Evolutionary conservation across 2,329 filamentous ascomycete species (phyloP), one percentile per base, ranked within the genome.

Genomic region (Bipolaris zeicola): DNA sequence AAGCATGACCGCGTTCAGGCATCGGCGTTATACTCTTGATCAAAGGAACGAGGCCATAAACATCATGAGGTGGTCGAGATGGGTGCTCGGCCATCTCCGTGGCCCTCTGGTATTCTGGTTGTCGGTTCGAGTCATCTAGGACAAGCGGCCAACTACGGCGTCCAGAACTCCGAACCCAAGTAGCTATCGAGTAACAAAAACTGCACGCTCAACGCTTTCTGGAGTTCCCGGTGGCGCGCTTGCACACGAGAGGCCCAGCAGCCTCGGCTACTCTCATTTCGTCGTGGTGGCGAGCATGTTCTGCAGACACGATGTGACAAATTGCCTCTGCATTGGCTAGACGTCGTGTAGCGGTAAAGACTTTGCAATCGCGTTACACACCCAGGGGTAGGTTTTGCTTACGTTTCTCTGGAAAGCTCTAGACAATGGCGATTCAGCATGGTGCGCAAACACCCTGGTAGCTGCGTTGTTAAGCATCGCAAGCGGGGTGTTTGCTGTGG

Each of bases 101-200:
- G 28, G 34, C 36, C 36, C 45, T 38, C n/a, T 45, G 28, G 33
- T 38, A 38, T 38, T 26, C 18, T 49, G 42, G 50, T 48, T 22
- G 49, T 41, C 39, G 46, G 22, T 44, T 11, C 8, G 31, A 42
- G 26, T 51, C 41, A 51, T 56, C 28, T 14, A 45, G 42, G 26
- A 56, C 51, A 52, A 61, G 60, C 52, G 62, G 62, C 55, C 47
- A 53, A 61, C 44, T 50, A 46, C 52, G 44, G 52, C 55, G 45
- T 54, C 48, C 41, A 42, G 57, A 54, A 55, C 50, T 60, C 58
- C 65, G 63, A 69, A 69, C 26, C 55, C 16, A 10, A 38, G 50
- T 54, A 54, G 57, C 57, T 58, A 74, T 75, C 72, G 71, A 75
- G 72, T 75, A 75, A 75, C 70, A 53, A 63, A 68, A 63, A 66